Base-by-base conservation (phyloP, 139 green algal species). In the Gonium pectorale region DNA sequence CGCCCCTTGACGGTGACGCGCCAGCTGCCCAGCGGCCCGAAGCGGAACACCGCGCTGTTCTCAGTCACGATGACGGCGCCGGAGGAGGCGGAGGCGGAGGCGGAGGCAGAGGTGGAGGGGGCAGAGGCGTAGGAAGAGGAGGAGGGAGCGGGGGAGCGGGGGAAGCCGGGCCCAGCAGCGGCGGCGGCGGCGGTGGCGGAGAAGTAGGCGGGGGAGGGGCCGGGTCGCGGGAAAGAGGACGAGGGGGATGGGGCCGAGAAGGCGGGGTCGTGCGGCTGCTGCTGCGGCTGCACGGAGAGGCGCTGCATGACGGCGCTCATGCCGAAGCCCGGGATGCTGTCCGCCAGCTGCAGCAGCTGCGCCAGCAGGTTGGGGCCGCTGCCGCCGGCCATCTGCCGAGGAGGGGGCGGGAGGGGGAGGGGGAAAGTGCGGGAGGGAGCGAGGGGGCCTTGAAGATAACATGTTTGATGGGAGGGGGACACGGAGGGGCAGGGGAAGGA, bases 1-100 rank as follows among this genome's bases (percentile, higher is more conserved):
- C 17, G 59, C 26, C 86, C 86, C 2, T n/a, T 52, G 24, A 90
- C 86, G 15, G 51, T 51, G n/a, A 90, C 63, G 2, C 52, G 38
- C 86, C 86, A 90, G 54, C 35, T 75, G 40, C 86, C 86, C 35
- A 90, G 62, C 31, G 86, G 86, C 3, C 86, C 86, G 38, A 90
- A 85, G 24, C 71, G 40, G 64, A 86, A 87, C 60, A 86, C 78
- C 5, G 79, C 64, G 49, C n/a, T 78, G 86, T 90, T 90, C 49
- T 85, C 79, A 13, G 79, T 90, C 27, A 78, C 8, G 8, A 88
- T 37, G 3, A 46, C 35, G 24, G 37, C n/a, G 27, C 26, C 19
- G 5, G 59, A 29, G 15, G 59, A 15, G 17, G 8, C 15, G 29
- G 59, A 26, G 75, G 26, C 27, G 9, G 2, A 17, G 41, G 29